Percentiles rank a stretch among this genome's conserved stretches.
phyloP scores from a whole-genome alignment of 176 grass and related monocot genomes.

The Tillandsia fasciculata region DNA sequence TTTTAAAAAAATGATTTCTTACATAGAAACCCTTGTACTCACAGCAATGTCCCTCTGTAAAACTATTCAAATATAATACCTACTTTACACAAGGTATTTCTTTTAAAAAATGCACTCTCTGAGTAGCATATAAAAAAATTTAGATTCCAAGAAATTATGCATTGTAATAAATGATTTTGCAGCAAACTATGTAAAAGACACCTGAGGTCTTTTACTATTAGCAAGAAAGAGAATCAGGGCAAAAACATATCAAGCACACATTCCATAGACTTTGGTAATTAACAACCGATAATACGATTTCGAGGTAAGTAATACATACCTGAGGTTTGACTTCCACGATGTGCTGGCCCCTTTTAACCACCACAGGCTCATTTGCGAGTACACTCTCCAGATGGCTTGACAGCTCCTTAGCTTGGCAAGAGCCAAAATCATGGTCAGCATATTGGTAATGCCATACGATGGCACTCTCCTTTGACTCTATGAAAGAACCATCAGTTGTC shows the following conservation, averaged over 20 bases:
- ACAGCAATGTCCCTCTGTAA: no score
- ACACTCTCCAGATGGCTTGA: slow-evolving; percentile 40
- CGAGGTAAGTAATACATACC: slow-evolving; percentile 19
- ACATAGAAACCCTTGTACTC: no score
- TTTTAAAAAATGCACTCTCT: no score
- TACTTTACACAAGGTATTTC: no score
- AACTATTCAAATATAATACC: no score
- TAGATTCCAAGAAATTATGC: no score
- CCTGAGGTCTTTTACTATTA: background rate
- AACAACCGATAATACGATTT: slow-evolving; percentile 14
- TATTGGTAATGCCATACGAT: slow-evolving; percentile 59
- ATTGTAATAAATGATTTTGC: no score
- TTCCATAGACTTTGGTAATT: slow-evolving; percentile 5
- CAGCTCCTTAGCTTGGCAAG: slow-evolving; percentile 55
- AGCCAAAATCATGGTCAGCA: slow-evolving; percentile 54
- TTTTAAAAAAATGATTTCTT: no score
- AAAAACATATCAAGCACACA: slow-evolving; percentile 12
- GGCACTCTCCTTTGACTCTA: slow-evolving; percentile 48
- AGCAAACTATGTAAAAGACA: no score
- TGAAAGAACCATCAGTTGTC: slow-evolving; percentile 40
- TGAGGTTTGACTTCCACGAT: slow-evolving; percentile 56
- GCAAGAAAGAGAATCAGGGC: background rate
- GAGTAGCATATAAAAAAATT: no score
- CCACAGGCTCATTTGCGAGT: slow-evolving; percentile 45
- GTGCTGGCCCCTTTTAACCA: slow-evolving; percentile 44